A percentile compares a stretch with the other conserved stretches of the same genome.
Conservation (phyloP, 805 yeast genomes). For the Metschnikowia lochheadii region DNA sequence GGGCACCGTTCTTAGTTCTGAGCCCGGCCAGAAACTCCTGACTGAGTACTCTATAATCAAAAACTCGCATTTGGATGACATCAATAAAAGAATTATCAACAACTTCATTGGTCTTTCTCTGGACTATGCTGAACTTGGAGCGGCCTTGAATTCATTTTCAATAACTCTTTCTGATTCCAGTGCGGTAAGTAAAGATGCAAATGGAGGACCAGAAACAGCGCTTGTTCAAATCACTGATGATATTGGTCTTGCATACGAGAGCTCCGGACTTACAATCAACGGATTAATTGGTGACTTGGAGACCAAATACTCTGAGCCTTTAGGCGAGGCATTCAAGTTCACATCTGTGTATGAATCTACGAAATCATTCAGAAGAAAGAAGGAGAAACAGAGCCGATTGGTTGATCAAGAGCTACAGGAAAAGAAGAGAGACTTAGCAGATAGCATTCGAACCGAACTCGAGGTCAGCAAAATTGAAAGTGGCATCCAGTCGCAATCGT, state of each 20-base stretch:
- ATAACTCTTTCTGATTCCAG: slow-evolving; percentile 38
- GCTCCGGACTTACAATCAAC: slow-evolving; percentile 51
- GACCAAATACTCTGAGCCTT: slow-evolving; percentile 61
- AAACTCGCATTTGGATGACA: slow-evolving; percentile 49
- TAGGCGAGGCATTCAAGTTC: slow-evolving; percentile 67
- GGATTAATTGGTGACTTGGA: slow-evolving; percentile 50
- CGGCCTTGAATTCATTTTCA: slow-evolving; percentile 50
- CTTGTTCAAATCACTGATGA: slow-evolving; percentile 53
- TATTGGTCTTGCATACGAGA: slow-evolving; percentile 83
- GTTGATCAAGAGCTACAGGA: slow-evolving; percentile 31
- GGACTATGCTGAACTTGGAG: slow-evolving; percentile 74
- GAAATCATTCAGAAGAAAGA: slow-evolving; percentile 50
- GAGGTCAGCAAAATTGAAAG: slow-evolving; percentile 27
- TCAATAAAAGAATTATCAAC: slow-evolving; percentile 51
- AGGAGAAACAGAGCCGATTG: slow-evolving; percentile 29
- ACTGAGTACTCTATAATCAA: slow-evolving; percentile 5
- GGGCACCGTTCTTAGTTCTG: neutral
- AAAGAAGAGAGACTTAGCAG: slow-evolving; percentile 30
- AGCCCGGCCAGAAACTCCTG: neutral
- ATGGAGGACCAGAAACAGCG: slow-evolving; percentile 24
- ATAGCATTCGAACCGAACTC: slow-evolving; percentile 26
- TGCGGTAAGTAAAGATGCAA: slow-evolving; percentile 6
- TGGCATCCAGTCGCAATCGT: slow-evolving; percentile 20
- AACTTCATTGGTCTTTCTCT: slow-evolving; percentile 56
- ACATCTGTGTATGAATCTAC: slow-evolving; percentile 55